Conservation (phyloP, 1,139 yeast genomes). For the Entelexis paramagnoliae region DNA sequence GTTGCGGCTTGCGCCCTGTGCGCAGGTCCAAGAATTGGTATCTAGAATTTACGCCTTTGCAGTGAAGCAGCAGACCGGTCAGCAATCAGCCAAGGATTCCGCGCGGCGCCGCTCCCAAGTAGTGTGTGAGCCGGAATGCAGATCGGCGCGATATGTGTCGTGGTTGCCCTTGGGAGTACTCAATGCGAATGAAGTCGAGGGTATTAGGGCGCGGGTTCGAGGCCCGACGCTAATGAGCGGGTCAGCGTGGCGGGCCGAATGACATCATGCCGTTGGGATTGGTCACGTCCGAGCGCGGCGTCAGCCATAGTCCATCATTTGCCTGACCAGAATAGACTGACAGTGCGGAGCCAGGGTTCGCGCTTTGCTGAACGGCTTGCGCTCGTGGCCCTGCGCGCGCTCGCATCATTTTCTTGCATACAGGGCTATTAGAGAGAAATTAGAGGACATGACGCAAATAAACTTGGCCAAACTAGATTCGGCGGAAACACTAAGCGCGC, state of each 20-base stretch:
- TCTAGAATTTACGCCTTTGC: neutral
- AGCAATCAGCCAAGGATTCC: neutral
- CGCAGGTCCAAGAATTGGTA: neutral
- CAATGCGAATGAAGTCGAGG: neutral
- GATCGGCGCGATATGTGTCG: neutral
- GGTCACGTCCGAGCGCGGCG: too few relatives aligned
- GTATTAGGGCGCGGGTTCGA: neutral
- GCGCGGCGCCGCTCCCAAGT: neutral
- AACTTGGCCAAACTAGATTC: too few relatives aligned
- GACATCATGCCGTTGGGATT: conserved; percentile 5
- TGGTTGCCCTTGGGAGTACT: neutral
- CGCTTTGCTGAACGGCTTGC: too few relatives aligned
- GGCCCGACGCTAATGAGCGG: neutral
- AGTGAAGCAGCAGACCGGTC: neutral
- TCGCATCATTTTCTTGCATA: too few relatives aligned
- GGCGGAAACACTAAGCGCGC: too few relatives aligned
- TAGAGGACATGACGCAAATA: too few relatives aligned
- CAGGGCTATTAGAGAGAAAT: too few relatives aligned
- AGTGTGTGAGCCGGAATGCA: neutral
- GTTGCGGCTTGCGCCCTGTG: neutral
- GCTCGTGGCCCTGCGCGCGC: too few relatives aligned
- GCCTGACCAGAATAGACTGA: neutral
- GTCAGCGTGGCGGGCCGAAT: neutral
- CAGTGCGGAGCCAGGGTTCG: too few relatives aligned
- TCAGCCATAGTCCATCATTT: too few relatives aligned